These are phyloP conservation scores for Clavariopsis aquatica DNA, from an alignment of 495 filamentous ascomycete genomes.

Conservation along the genomic window DNA sequence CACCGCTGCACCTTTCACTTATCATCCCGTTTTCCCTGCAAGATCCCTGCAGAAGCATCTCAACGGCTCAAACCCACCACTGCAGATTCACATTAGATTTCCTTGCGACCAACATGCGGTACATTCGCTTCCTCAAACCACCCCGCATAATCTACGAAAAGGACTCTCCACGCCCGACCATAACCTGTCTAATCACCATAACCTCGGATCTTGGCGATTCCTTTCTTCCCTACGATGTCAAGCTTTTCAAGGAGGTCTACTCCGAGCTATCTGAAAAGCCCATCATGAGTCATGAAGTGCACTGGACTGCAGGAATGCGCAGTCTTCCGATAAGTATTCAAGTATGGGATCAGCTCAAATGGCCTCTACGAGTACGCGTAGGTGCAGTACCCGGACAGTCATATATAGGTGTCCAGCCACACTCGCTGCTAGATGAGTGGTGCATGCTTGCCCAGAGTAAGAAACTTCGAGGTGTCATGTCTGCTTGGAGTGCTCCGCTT, in stretches of 20 bases:
- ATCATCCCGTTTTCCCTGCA: neutral
- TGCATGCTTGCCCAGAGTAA: slow-evolving; percentile 37
- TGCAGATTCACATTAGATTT: too few relatives aligned
- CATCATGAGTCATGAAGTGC: slow-evolving; percentile 50
- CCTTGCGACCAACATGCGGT: too few relatives aligned
- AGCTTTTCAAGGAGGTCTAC: slow-evolving; percentile 55
- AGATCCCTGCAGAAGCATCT: neutral
- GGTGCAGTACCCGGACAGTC: slow-evolving; percentile 28
- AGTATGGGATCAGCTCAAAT: slow-evolving; percentile 26
- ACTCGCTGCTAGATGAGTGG: too few relatives aligned
- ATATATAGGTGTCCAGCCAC: too few relatives aligned
- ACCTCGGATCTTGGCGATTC: slow-evolving; percentile 89
- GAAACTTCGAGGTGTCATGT: slow-evolving; percentile 55
- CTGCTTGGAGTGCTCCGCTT: slow-evolving; percentile 58
- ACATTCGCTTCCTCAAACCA: slow-evolving; percentile 44
- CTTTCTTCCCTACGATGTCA: slow-evolving; percentile 67
- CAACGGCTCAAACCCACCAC: too few relatives aligned
- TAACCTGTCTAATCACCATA: slow-evolving; percentile 64
- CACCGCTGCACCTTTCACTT: slow-evolving; percentile 4
- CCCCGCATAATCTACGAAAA: slow-evolving; percentile 33
- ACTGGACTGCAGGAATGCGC: slow-evolving; percentile 60
- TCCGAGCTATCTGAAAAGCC: slow-evolving; percentile 41
- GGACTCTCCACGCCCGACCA: slow-evolving; percentile 41
- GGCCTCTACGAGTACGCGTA: slow-evolving; percentile 43
- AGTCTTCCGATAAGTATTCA: slow-evolving; percentile 49